Evolutionary conservation across 345 rosid genomes (phyloP).

Genomic region (Pugionium cornutum): DNA sequence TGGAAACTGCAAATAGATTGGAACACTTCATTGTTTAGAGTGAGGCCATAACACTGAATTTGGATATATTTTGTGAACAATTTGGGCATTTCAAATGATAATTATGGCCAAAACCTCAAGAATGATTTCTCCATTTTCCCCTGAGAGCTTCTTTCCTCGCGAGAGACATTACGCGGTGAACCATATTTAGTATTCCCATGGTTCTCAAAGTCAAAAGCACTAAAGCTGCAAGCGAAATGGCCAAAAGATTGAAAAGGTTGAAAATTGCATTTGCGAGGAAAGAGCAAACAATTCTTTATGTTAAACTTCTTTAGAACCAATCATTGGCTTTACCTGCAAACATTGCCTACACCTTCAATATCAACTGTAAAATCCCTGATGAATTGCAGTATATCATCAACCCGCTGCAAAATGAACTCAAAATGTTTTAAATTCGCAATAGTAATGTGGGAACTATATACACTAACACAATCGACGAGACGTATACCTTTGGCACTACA

Average conservation of each 20-base stretch:
- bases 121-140: slow-evolving; percentile 99
- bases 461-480: neutral
- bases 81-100: neutral
- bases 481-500: slow-evolving; percentile 77
- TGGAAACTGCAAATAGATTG: slow-evolving; percentile 71
- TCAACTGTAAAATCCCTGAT: slow-evolving; percentile 76
- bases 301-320: slow-evolving; percentile 7
- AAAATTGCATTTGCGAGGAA: neutral
- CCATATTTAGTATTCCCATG: slow-evolving; percentile 91
- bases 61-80: neutral
- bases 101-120: slow-evolving; percentile 60
- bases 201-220: slow-evolving; percentile 77
- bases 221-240: slow-evolving; percentile 56
- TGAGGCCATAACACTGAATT: slow-evolving; percentile 15
- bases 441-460: slow-evolving; percentile 3
- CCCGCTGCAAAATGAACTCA: slow-evolving; percentile 61
- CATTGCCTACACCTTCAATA: slow-evolving; percentile 96
- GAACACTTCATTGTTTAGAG: slow-evolving; percentile 11
- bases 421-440: slow-evolving; percentile 19
- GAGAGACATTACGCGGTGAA: slow-evolving; percentile 59
- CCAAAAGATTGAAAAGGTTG: slow-evolving; percentile 4
- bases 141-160: slow-evolving; percentile 75
- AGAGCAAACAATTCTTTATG: slow-evolving; percentile 1
- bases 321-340: slow-evolving; percentile 66
- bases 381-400: slow-evolving; percentile 92